Base-by-base conservation (phyloP, 306 rosid species). In the Quercus wislizeni region DNA sequence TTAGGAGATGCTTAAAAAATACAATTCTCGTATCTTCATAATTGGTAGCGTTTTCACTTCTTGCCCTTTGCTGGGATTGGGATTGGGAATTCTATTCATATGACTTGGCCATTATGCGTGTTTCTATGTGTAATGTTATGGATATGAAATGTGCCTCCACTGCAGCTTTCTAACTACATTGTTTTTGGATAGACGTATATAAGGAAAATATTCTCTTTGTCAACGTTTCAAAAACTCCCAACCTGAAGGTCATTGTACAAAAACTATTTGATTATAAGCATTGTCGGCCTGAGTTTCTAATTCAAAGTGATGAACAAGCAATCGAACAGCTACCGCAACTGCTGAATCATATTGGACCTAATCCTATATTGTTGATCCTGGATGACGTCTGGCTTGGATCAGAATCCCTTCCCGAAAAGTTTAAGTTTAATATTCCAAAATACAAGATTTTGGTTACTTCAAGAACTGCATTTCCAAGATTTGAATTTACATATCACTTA, bases 361-460 rank as follows among this genome's bases (percentile, higher is more conserved):
- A 23, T 18, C 88, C 86, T 51, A 43, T 83, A 5, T 17, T 92
- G 79, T 67, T 90, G 83, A 90, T 92, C 12, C 46, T 92, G 15
- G 97, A 92, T 58, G 90, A 88, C 69, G 91, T 92, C 77, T 83
- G 86, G 90, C 52, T 59, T 0, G 82, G 74, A 38, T 80, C 92
- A 15, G 91, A 75, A 56, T 72, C 59, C 73, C 84, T 91, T 57
- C 64, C 89, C 49, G 88, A 89, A 1, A 86, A 85, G 4, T 83
- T 91, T 27, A 18, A 19, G 33, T 83, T 86, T 51, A 8, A 73
- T 41, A 76, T 83, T 5, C 72, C 88, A 33, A 67, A 80, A 14
- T 88, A 75, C 80, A 91, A 86, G 81, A 80, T 90, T 77, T 61
- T 94, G 71, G 91, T 90, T 58, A 92, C 93, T 46, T 94, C 97